Evolutionary conservation across 2,329 filamentous ascomycete species (phyloP).

Genomic region (Myotisia sp.): DNA sequence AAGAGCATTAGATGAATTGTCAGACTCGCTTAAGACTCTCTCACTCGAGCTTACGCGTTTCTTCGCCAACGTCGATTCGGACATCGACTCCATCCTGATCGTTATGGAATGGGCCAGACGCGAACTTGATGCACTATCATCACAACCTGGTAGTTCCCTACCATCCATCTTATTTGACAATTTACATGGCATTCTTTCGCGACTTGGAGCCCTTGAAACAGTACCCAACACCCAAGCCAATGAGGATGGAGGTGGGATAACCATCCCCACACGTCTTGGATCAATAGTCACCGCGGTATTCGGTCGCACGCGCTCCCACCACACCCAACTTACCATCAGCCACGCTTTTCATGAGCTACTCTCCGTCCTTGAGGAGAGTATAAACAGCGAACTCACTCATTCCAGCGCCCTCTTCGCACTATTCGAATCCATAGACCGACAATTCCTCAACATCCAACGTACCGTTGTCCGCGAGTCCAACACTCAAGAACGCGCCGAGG

Average conservation of each 20-base stretch:
- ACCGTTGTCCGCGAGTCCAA: constrained; percentile 72
- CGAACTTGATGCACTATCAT: constrained; percentile 58
- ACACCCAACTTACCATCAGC: constrained; percentile 64
- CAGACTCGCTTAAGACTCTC: constrained; percentile 70
- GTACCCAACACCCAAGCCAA: constrained; percentile 11
- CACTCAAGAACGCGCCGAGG: constrained; percentile 64
- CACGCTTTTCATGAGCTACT: constrained; percentile 82
- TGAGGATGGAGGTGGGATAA: constrained; percentile 1
- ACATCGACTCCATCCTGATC: constrained; percentile 81
- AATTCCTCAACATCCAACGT: constrained; percentile 77
- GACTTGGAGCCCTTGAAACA: constrained; percentile 30
- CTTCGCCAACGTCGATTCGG: constrained; percentile 83
- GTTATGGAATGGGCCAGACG: constrained; percentile 94
- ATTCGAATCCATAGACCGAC: constrained; percentile 82
- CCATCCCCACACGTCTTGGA: constrained; percentile 52
- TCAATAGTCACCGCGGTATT: constrained; percentile 57
- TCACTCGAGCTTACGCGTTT: constrained; percentile 79
- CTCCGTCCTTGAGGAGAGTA: constrained; percentile 73
- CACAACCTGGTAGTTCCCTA: constrained; percentile 47
- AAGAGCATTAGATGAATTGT: constrained; percentile 67
- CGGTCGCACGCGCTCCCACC: constrained; percentile 65
- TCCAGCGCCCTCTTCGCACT: constrained; percentile 67
- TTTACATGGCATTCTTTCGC: constrained; percentile 60
- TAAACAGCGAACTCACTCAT: constrained; percentile 69
- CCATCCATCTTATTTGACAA: constrained; percentile 64